Base-by-base conservation (phyloP, 2,329 filamentous ascomycete genomes). In the Didymellaceae sp. region DNA sequence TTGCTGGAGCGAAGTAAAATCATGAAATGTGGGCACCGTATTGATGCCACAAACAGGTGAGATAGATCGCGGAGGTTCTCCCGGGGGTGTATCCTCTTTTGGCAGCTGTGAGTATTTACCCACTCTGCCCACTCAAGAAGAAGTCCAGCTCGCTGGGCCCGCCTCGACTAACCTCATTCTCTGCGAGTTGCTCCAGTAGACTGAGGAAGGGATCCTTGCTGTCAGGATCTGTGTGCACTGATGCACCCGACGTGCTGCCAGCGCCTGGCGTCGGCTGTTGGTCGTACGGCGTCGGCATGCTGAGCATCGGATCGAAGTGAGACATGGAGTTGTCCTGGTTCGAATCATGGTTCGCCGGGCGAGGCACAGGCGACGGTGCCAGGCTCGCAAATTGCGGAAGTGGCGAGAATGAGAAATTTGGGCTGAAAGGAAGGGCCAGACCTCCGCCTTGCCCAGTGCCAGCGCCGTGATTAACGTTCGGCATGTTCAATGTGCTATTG, bases 121-220 rank as follows among this genome's bases (percentile, higher is more conserved):
- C 66, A 45, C 58, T 65, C 39, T 68, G 65, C 26, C 68, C 65
- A 57, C 70, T 67, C 52, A 92, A 74, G 65, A 92, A 92, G 73
- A 90, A 92, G 69, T 93, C 89, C 62, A 94, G 75, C 66, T 93
- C 89, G 58, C 82, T 87, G 10, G 87, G 87, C 8, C 86, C 83
- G 0, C 86, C 88, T 42, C 83, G 78, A 32, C 80, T 79, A 44
- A 88, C 82, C 72, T 93, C 89, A 63, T 90, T 91, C 72, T 94
- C 89, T 0, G 89, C 90, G 51, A 94, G 78, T 73, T 94, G 89
- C 69, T 94, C 90, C 26, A 94, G 75, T 32, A 94, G 74, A 54
- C 84, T 89, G 31, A 94, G 73, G 66, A 95, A 94, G 0, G 90
- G 89, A 65, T 94, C 90, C 61, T 89, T 91, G 59, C 61, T 65